Conservation (phyloP, 2,329 filamentous ascomycete genomes). For the Diaporthe sp. region DNA sequence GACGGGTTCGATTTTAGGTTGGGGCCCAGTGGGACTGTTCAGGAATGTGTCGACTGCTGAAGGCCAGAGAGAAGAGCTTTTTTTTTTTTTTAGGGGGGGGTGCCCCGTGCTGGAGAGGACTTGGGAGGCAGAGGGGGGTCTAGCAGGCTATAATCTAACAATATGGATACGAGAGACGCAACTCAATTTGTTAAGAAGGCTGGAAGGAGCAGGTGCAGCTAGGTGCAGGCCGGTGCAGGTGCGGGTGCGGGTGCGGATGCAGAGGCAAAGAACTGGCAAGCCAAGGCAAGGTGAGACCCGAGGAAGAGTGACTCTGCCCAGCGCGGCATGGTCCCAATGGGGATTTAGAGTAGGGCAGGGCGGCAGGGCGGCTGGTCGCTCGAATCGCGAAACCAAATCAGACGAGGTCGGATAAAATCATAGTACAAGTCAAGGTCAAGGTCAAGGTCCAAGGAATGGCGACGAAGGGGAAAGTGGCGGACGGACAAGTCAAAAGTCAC, state of each 20-base stretch:
- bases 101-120: conserved; percentile 3
- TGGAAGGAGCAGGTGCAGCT: conserved; percentile 15
- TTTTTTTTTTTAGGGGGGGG: background rate
- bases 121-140: background rate
- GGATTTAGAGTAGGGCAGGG: conserved; percentile 9
- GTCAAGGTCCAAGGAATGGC: background rate
- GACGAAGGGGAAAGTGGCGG: background rate
- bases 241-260: background rate
- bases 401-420: conserved; percentile 26
- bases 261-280: conserved; percentile 23
- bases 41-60: conserved; percentile 11
- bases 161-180: conserved; percentile 19
- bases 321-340: conserved; percentile 15
- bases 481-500: background rate
- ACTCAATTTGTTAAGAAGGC: conserved; percentile 21
- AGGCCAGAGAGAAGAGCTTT: conserved; percentile 19
- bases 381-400: conserved; percentile 11
- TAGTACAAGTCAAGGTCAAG: background rate
- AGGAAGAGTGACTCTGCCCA: conserved; percentile 17
- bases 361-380: background rate
- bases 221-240: background rate
- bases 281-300: conserved; percentile 15
- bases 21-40: conserved; percentile 9
- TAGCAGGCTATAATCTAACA: conserved; percentile 20
- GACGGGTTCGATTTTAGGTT: conserved; percentile 16